A percentile compares a stretch with the other conserved stretches of the same genome.
Evolutionary conservation across 139 green algal genomes (phyloP).

Genomic region (Tetradesmus lagerheimii): DNA sequence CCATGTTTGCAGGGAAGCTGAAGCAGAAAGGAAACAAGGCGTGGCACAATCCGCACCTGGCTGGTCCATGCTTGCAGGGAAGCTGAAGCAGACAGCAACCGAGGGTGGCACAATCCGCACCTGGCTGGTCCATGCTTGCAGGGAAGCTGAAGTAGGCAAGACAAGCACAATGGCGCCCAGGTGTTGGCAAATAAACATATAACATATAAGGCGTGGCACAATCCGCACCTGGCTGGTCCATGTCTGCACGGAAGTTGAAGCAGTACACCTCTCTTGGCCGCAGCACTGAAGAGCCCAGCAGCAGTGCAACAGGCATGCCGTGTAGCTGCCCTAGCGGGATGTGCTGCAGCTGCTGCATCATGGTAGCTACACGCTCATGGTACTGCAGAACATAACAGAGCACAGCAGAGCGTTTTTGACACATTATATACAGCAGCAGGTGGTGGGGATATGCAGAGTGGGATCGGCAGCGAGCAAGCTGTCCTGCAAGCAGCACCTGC

Average conservation of each 20-base stretch:
- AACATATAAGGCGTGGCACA: too few species aligned
- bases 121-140: too few species aligned
- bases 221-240: slow-evolving; percentile 11
- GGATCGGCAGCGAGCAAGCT: background rate
- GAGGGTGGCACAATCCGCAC: too few species aligned
- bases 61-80: too few species aligned
- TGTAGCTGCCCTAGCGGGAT: background rate
- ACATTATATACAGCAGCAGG: background rate
- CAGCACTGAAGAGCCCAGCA: slow-evolving; percentile 30
- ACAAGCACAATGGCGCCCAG: too few species aligned
- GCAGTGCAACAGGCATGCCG: background rate
- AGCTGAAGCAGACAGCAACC: too few species aligned
- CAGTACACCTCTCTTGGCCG: slow-evolving; percentile 36
- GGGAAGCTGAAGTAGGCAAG: too few species aligned
- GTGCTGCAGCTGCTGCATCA: background rate
- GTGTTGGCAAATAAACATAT: too few species aligned
- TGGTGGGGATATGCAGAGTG: background rate
- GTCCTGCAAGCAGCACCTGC: background rate
- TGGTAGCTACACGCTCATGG: background rate
- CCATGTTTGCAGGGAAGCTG: too few species aligned
- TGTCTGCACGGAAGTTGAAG: background rate
- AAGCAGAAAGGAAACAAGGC: too few species aligned
- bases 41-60: too few species aligned
- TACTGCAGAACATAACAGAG: slow-evolving; percentile 14
- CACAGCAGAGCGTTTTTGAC: background rate